Evolutionary conservation across 176 grass and related monocot genomes (phyloP), one percentile per base, ranked within the genome.

Genomic region (Carex pumila): DNA sequence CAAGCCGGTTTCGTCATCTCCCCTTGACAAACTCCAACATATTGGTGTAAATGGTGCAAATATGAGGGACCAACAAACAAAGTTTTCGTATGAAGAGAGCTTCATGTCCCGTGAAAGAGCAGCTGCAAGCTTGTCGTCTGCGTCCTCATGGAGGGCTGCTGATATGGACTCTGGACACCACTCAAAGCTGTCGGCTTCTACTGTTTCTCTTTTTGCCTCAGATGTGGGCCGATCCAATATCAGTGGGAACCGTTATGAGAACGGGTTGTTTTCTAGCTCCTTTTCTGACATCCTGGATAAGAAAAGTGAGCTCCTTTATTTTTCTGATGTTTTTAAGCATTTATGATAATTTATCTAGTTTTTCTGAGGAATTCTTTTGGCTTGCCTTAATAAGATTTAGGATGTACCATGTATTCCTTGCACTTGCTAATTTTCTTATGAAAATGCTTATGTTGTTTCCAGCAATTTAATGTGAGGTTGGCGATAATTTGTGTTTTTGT

Each of bases 191-290:
- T 88, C 83, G 63, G 65, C 50, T 85, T 80, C 73, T 79, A 71
- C 66, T 2, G 39, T 70, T 73, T 83, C 80, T 71, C 76, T 87
- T 59, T 92, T 91, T 85, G 79, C 59, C 12, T 66, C 82, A 15
- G 87, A 91, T 2, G 45, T 53, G 7, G 88, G 79, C 59, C 79
- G 73, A 71, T 63, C 56, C 80, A 81, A 88, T 81, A 67, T 84
- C 21, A 97, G 88, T 71, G 89, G 86, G 41, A 80, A 47, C 15
- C 84, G 81, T 81, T 91, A 90, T 13, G 86, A 94, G 58, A 90
- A 91, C 81, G 89, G 89, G 0, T 80, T 89, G 86, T 91, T 93
- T 81, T 94, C 95, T 62, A 91, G 92, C 78, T 94, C 92, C 25
- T 79, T 98, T 2, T 90, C 92, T 3, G 91, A 93, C 50, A 90